A percentile compares a stretch with the other conserved stretches of the same genome.
These are phyloP conservation scores for Pilasporangium apinafurcum DNA, from an alignment of 352 stramenopile genomes.

Conservation along the genomic window DNA sequence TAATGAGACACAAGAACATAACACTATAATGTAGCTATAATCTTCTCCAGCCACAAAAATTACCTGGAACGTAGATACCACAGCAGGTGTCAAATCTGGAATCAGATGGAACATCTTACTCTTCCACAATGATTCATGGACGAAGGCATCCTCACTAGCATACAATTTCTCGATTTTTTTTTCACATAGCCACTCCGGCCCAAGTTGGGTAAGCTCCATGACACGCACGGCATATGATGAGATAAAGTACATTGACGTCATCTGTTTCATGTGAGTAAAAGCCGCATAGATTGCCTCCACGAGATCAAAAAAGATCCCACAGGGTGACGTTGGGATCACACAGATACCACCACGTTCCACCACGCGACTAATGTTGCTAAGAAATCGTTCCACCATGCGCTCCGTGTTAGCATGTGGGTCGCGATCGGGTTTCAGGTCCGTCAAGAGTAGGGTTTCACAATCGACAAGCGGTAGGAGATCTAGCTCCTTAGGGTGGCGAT, in stretches of 20 bases:
- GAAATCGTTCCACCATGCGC: conserved; percentile 59
- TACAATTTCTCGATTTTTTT: conserved; percentile 81
- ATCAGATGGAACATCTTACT: conserved; percentile 46
- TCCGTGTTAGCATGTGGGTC: conserved; percentile 69
- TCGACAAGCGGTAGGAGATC: conserved; percentile 69
- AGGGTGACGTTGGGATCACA: conserved; percentile 49
- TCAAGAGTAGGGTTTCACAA: conserved; percentile 74
- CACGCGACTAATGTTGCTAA: conserved; percentile 49
- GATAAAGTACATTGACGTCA: conserved; percentile 61
- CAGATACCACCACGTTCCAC: conserved; percentile 63
- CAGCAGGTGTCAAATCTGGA: conserved; percentile 24
- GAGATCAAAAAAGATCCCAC: conserved; percentile 74
- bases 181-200: conserved; percentile 78
- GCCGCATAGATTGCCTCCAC: conserved; percentile 62
- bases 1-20: background rate
- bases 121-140: conserved; percentile 48
- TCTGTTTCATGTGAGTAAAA: conserved; percentile 35
- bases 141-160: conserved; percentile 58
- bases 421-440: conserved; percentile 67
- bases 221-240: conserved; percentile 40
- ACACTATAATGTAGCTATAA: too few relatives aligned
- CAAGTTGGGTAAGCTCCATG: conserved; percentile 44
- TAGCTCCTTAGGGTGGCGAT: conserved; percentile 78
- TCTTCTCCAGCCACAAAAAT: too few relatives aligned
- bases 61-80: conserved; percentile 57